Conservation (phyloP, 2,329 filamentous ascomycete genomes). For the Elsinoe fawcettii region DNA sequence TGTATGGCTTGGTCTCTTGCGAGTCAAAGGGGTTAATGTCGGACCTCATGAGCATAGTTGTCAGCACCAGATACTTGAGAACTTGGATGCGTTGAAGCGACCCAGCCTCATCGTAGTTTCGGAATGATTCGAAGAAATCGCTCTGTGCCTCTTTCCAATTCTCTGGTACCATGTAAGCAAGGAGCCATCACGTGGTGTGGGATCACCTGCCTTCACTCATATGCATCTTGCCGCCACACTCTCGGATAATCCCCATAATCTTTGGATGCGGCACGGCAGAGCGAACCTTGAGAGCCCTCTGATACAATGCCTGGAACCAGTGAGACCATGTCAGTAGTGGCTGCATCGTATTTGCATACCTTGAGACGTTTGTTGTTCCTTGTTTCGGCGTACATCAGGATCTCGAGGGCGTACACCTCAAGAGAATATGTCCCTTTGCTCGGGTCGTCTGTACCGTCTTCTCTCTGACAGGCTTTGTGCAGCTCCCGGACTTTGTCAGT, state of each 20-base stretch:
- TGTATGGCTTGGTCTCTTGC: constrained; percentile 97
- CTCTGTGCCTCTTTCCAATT: constrained; percentile 97
- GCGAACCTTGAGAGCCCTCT: constrained; percentile 80
- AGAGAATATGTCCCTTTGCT: constrained; percentile 94
- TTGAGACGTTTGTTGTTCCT: constrained; percentile 97
- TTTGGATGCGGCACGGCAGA: constrained; percentile 98
- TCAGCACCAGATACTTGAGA: constrained; percentile 89
- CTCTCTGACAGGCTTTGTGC: constrained; percentile 77
- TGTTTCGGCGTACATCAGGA: constrained; percentile 96
- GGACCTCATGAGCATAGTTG: constrained; percentile 97
- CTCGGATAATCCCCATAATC: constrained; percentile 97
- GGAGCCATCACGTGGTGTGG: not conserved
- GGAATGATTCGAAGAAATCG: constrained; percentile 98
- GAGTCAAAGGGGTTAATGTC: constrained; percentile 98
- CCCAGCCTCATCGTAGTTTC: constrained; percentile 96
- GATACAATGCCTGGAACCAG: constrained; percentile 59
- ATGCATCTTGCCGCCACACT: constrained; percentile 99
- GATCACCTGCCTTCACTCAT: constrained; percentile 68
- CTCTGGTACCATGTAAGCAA: constrained; percentile 45
- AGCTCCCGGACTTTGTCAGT: constrained; percentile 79
- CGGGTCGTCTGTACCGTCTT: constrained; percentile 82
- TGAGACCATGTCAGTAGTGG: constrained; percentile 18
- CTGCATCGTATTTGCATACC: constrained; percentile 31
- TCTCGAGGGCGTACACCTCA: constrained; percentile 93
- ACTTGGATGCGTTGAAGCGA: constrained; percentile 95